phyloP scores from a whole-genome alignment of 1,139 yeast genomes.

The Nadsonia starkeyi-henricii region DNA sequence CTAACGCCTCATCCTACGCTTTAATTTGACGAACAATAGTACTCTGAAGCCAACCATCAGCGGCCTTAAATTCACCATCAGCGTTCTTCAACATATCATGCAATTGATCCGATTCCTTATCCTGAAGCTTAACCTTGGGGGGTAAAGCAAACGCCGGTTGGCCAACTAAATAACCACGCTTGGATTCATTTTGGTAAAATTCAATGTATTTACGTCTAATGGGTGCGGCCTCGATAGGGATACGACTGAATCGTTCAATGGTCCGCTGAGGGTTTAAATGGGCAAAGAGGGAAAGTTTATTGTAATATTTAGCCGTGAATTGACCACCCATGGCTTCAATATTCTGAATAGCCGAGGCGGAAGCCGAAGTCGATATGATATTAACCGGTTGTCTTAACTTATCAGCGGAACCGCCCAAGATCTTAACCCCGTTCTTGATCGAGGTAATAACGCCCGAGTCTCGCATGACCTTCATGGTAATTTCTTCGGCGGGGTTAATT shows the following conservation, averaged over 20 bases:
- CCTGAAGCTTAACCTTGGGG: background rate
- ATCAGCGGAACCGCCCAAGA: constrained; percentile 56
- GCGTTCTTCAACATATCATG: background rate
- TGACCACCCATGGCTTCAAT: constrained; percentile 63
- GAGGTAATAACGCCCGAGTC: constrained; percentile 50
- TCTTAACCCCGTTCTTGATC: constrained; percentile 66
- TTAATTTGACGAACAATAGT: background rate
- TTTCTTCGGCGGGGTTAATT: constrained; percentile 41
- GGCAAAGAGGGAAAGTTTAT: constrained; percentile 56
- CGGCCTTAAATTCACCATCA: background rate
- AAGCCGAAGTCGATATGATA: constrained; percentile 74
- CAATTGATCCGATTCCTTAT: background rate
- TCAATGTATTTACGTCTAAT: constrained; percentile 67
- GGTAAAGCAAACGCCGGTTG: background rate
- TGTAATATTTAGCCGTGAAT: constrained; percentile 61
- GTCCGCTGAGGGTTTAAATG: constrained; percentile 60
- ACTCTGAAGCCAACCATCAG: background rate
- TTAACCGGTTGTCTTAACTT: constrained; percentile 38
- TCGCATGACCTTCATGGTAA: constrained; percentile 60
- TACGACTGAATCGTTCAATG: constrained; percentile 52
- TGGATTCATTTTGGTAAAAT: constrained; percentile 56
- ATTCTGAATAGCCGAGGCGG: constrained; percentile 54
- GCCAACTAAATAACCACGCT: constrained; percentile 53
- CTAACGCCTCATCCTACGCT: no score
- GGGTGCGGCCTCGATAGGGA: constrained; percentile 82